Evolutionary conservation across 192 early-diverging fungal genomes (phyloP), one percentile per base, ranked within the genome.

Genomic region (Podila clonocystis): DNA sequence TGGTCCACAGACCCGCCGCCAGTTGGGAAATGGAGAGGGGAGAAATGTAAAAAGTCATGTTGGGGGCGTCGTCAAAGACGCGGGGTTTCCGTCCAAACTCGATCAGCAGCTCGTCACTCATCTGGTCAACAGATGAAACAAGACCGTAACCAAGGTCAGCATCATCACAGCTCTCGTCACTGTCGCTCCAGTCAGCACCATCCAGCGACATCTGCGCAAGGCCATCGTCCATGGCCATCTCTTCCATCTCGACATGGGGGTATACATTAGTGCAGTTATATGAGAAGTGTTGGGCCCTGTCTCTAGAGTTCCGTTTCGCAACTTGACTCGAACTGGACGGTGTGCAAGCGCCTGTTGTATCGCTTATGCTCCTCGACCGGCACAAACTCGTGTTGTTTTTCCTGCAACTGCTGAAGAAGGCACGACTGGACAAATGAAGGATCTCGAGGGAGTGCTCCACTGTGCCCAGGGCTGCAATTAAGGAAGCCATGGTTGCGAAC

Each of bases 31-130:
- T 72, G 4, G 77, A 65, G 24, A 80, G 17, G 2, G 77, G 70
- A 1, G 77, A 73, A 5, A 80, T 69, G 26, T 73, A 80, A 30
- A 80, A 80, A 4, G 52, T 65, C 61, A 80, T 73, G 17, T 58
- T 63, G 1, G 67, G 48, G 9, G 45, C 50, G 48, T 67, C 64
- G 8, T 78, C 68, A 66, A 78, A 78, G 52, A 78, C 65, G 6
- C 64, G 58, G 58, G 75, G 75, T 58, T 60, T 71, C 11, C 64
- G 20, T 29, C 68, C 75, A 66, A 70, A 71, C 64, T 71, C 75
- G 58, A 78, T 30, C 50, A 71, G 2, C n/a, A 61, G 41, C 68
- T 67, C 58, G 24, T 61, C 58, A 8, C 55, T 58, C 63, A 57
- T 30, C 9, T 59, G 30, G 13, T 76, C 74, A 29, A 61, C 34